A percentile compares a stretch with the other conserved stretches of the same genome.
Conservation (phyloP, 73 alveolate genomes). For the Paramecium caudatum region DNA sequence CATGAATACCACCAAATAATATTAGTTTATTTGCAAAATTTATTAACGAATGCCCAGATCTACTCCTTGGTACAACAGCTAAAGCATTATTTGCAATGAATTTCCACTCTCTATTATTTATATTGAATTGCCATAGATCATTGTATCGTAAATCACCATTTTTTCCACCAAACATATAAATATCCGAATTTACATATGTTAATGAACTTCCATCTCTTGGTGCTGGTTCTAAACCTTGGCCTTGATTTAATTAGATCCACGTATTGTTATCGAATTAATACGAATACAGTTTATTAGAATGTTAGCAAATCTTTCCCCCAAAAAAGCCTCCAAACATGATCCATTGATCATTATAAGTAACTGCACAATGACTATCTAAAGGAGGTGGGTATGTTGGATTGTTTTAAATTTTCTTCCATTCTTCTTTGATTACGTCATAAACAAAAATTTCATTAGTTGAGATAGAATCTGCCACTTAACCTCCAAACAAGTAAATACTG, state of each 20-base stretch:
- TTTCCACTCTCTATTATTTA: conserved; percentile 71
- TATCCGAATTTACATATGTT: background rate
- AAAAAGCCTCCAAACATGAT: conserved; percentile 33
- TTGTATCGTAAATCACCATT: conserved; percentile 74
- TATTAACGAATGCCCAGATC: conserved; percentile 85
- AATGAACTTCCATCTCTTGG: conserved; percentile 65
- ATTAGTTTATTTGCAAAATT: conserved; percentile 70
- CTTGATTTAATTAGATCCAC: background rate
- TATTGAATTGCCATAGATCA: conserved; percentile 82
- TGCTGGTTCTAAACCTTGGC: conserved; percentile 35
- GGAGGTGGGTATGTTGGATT: conserved; percentile 29
- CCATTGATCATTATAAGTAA: background rate
- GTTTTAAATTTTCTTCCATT: background rate
- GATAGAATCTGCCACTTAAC: conserved; percentile 17
- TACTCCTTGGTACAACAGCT: conserved; percentile 70
- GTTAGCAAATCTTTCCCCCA: background rate
- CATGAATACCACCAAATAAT: conserved; percentile 90
- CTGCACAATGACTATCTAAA: conserved; percentile 11
- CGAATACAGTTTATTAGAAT: background rate
- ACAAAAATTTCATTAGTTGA: conserved; percentile 34
- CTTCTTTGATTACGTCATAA: background rate
- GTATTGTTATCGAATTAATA: background rate
- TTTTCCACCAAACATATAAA: conserved; percentile 52
- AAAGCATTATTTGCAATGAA: conserved; percentile 41
- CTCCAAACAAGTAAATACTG: conserved; percentile 49